Evolutionary conservation across 495 filamentous ascomycete genomes (phyloP), one percentile per base, ranked within the genome.

Genomic region (Filosporella fistucella): DNA sequence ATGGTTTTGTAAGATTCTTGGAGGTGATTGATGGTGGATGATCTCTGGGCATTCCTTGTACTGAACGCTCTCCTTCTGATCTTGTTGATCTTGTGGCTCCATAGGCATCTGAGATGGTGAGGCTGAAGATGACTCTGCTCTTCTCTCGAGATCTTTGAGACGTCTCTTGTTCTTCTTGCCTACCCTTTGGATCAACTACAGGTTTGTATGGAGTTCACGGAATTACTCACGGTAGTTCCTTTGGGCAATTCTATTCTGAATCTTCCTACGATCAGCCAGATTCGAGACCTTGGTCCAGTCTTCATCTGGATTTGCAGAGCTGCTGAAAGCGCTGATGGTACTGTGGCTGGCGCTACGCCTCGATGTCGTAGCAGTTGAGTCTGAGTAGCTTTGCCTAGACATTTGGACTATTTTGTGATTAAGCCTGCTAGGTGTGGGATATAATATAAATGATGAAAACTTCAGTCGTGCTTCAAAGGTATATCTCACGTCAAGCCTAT

Each of bases 241-340:
- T 70, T 97, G 91, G 32, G 91, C 91, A 68, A 97, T 97, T 41
- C 91, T 81, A 68, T 97, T 97, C 70, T 97, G 91, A 70, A 97
- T 96, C 60, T 91, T 77, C 61, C 91, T 76, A 55, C 91, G 81
- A 70, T 96, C 91, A 44, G 91, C 91, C 33, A 96, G 78, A 63
- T 97, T 91, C 33, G 93, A 96, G 68, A 97, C 96, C 80, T 97
- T 93, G 61, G 91, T 97, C 91, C 91, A 97, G 72, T 97, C 91
- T 68, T 97, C 91, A 56, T 95, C 91, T 45, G 93, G 90, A 66
- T 96, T 93, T 57, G 93, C 94, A 49, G 87, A 93, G 55, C 86
- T 85, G 71, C 90, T 95, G 79, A 96, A 96, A 53, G 94, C 93
- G 64, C 90, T 95, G 71, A 90, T 94, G 35, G 89, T 94, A 51